Evolutionary conservation across 1,139 yeast genomes (phyloP), one percentile per base, ranked within the genome.

Genomic region (Citeromyces hawaiiensis): DNA sequence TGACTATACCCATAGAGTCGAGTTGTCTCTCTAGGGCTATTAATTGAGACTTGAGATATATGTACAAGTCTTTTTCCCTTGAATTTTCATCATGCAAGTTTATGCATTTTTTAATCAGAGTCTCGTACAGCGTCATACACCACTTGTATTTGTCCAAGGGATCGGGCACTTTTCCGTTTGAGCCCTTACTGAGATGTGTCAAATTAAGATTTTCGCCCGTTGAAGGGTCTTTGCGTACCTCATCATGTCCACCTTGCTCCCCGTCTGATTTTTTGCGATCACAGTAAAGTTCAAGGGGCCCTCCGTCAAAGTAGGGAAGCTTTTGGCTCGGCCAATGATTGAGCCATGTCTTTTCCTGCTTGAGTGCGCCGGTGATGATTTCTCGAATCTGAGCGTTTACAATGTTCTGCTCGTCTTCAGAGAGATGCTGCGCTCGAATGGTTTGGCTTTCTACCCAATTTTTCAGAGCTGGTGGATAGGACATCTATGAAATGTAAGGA

Each of bases 231-330:
- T 14, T 14, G 27, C 11, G 10, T 27, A 11, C 27, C 10, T 10
- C 14, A 18, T 11, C 25, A 18, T 23, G n/a, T n/a, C n/a, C n/a
- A n/a, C n/a, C n/a, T n/a, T n/a, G n/a, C n/a, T 11, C 36, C 17
- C 18, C 36, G 5, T 4, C n/a, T 4, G 21, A n/a, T 13, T 35
- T 35, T n/a, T 19, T 23, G 25, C 27, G 27, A 19, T 19, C 7
- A 19, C 21, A 19, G 13, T 18, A 35, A 6, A 35, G 27, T 14
- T 35, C 25, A 11, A 17, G 10, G 18, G 15, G 27, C 15, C 36
- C 21, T 4, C 27, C 27, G n/a, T 35, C 36, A 35, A 35, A 35
- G 19, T 18, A 35, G 10, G 36, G 23, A 11, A 35, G 36, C 18
- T 23, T 23, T 11, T 35, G 36, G 17, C 27, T 35, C 25, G 10